Base-by-base conservation (phyloP, 2,329 filamentous ascomycete species). In the Paramyrothecium roridum region DNA sequence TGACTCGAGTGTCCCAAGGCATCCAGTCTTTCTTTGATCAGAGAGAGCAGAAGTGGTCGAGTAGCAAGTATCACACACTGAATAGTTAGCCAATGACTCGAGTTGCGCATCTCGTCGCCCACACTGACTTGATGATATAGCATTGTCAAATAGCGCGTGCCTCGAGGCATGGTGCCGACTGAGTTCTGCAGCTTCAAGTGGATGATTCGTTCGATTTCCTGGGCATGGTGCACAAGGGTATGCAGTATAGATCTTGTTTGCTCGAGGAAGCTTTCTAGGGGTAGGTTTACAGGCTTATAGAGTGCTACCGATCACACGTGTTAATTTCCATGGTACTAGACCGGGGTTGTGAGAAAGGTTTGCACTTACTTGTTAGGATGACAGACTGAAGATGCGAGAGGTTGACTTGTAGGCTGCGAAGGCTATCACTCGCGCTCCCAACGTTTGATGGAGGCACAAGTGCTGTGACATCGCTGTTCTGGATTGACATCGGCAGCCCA, bases 61-160 rank as follows among this genome's bases (percentile, higher is more conserved):
- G 73, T 76, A 1, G 71, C 74, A 1, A 75, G 61, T 2, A 75
- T 73, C 0, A 76, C 72, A 19, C 72, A 75, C 71, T 70, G 22
- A 0, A 1, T 1, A 10, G 10, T 30, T 4, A 10, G 26, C n/a
- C n/a, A n/a, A n/a, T n/a, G n/a, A n/a, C n/a, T n/a, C n/a, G n/a
- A n/a, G n/a, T n/a, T n/a, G n/a, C n/a, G n/a, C n/a, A n/a, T n/a
- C 26, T 30, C 4, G 3, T 8, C 2, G 13, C 1, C 1, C 4
- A 13, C 1, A 61, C 60, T 10, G 16, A 73, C 72, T 62, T 75
- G 70, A 34, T 75, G 73, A 49, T 76, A 75, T 0, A 73, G 59
- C 7, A 76, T 54, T 0, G 69, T 73, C 3, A 75, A 66, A 50
- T 74, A 67, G 3, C 70, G 67, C 7, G 72, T 74, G 1, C 67